Percentiles rank a stretch among this genome's conserved stretches.
Conservation (phyloP, 148 eudicot species). For the Cornus controversa region DNA sequence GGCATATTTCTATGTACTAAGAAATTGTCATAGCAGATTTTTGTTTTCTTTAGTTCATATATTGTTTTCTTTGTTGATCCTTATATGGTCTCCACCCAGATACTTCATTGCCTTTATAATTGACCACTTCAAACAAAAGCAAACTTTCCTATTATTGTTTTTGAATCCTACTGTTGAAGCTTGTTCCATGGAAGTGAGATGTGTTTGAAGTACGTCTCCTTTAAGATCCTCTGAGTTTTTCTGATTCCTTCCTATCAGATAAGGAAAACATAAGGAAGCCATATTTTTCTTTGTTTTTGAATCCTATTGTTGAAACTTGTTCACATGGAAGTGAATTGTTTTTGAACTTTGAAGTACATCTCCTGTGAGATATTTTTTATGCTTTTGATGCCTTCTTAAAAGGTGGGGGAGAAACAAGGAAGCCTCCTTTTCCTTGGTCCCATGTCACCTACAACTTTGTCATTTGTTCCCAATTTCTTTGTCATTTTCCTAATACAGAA, state of each 20-base stretch:
- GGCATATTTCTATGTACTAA: not conserved
- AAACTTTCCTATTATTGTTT: not conserved
- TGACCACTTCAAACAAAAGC: not conserved
- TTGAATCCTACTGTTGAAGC: not conserved
- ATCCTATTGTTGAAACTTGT: not conserved
- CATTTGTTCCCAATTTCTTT: not conserved
- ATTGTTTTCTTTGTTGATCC: not conserved
- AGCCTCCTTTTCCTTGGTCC: constrained; percentile 1
- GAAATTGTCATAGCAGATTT: not conserved
- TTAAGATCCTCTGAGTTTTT: not conserved
- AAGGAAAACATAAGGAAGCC: constrained; percentile 1
- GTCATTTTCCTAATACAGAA: constrained; percentile 10
- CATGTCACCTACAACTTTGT: not conserved
- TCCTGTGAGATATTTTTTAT: not conserved
- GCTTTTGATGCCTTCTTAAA: not conserved
- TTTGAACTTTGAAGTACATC: not conserved
- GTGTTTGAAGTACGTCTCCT: not conserved
- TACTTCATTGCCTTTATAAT: not conserved
- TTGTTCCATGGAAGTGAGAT: not conserved
- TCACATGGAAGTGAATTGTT: not conserved
- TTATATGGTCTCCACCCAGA: too few species aligned
- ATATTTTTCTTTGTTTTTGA: not conserved
- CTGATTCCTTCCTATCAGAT: not conserved
- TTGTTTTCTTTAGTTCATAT: not conserved
- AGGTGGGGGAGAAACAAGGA: not conserved